Evolutionary conservation across 495 filamentous ascomycete species (phyloP).

Genomic region (Talaromyces proteolyticus): DNA sequence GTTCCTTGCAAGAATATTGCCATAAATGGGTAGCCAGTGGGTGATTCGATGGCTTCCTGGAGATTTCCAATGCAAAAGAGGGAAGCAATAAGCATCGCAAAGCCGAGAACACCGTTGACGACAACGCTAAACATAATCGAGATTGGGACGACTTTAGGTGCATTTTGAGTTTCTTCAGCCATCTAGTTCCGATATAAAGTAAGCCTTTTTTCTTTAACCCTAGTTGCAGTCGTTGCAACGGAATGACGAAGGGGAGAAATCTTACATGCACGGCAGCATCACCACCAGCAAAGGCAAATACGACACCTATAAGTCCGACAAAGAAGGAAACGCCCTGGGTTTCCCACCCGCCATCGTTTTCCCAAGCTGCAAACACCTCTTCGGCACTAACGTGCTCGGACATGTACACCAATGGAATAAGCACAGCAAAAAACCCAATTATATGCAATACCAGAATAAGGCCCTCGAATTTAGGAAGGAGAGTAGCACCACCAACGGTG

Average conservation of each 20-base stretch:
- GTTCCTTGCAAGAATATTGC: slow-evolving; percentile 48
- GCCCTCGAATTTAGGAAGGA: slow-evolving; percentile 51
- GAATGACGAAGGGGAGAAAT: too few species aligned
- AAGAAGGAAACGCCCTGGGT: slow-evolving; percentile 46
- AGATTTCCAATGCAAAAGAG: slow-evolving; percentile 49
- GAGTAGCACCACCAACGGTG: slow-evolving; percentile 37
- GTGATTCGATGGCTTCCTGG: slow-evolving; percentile 22
- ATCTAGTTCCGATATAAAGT: slow-evolving; percentile 10
- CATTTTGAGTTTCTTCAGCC: slow-evolving; percentile 46
- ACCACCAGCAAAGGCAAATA: slow-evolving; percentile 6
- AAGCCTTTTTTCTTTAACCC: not conserved
- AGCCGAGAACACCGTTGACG: slow-evolving; percentile 43
- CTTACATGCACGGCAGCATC: slow-evolving; percentile 7
- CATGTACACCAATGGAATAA: slow-evolving; percentile 53
- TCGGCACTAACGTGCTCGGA: slow-evolving; percentile 36
- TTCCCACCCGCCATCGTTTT: slow-evolving; percentile 51
- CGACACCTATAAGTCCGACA: slow-evolving; percentile 46
- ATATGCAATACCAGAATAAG: slow-evolving; percentile 56
- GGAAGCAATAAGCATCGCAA: slow-evolving; percentile 42
- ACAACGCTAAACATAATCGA: slow-evolving; percentile 39
- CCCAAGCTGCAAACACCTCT: slow-evolving; percentile 47
- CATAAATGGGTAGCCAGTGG: slow-evolving; percentile 47
- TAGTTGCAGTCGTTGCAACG: too few species aligned
- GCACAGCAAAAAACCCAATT: slow-evolving; percentile 53
- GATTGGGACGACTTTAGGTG: slow-evolving; percentile 36